Conservation (phyloP, 805 yeast species). For the Kluyveromyces dobzhanskii region DNA sequence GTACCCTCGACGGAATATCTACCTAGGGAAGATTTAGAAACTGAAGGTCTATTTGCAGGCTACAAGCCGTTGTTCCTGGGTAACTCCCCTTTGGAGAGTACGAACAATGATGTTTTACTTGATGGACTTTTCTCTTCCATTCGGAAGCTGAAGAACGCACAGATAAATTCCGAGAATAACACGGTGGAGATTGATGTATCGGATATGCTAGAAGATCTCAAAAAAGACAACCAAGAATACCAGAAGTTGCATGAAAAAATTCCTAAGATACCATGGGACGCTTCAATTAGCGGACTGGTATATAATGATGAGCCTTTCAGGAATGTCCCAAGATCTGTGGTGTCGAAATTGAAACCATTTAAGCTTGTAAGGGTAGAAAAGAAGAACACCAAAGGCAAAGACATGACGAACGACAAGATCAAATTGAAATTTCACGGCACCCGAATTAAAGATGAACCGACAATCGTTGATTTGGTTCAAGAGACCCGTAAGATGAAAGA, state of each 20-base stretch:
- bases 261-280: constrained; percentile 34
- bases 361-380: constrained; percentile 52
- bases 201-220: constrained; percentile 15
- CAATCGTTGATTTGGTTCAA: constrained; percentile 18
- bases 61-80: constrained; percentile 38
- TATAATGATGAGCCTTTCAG: constrained; percentile 28
- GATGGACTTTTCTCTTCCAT: constrained; percentile 17
- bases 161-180: constrained; percentile 7
- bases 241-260: constrained; percentile 10
- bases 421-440: constrained; percentile 27
- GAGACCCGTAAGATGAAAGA: neutral
- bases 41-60: constrained; percentile 38
- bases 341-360: constrained; percentile 31
- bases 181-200: constrained; percentile 12
- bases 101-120: constrained; percentile 7
- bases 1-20: constrained; percentile 26
- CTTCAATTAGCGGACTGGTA: constrained; percentile 30
- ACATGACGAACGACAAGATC: constrained; percentile 56
- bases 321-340: constrained; percentile 31
- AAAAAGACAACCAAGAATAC: constrained; percentile 9
- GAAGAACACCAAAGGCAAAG: constrained; percentile 71
- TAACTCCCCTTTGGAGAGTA: constrained; percentile 19
- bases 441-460: constrained; percentile 24
- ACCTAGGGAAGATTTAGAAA: constrained; percentile 20
- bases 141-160: constrained; percentile 13